A percentile compares a stretch with the other conserved stretches of the same genome.
Evolutionary conservation across 208 protist genomes (phyloP).

Genomic region (Tritrichomonas musculus): DNA sequence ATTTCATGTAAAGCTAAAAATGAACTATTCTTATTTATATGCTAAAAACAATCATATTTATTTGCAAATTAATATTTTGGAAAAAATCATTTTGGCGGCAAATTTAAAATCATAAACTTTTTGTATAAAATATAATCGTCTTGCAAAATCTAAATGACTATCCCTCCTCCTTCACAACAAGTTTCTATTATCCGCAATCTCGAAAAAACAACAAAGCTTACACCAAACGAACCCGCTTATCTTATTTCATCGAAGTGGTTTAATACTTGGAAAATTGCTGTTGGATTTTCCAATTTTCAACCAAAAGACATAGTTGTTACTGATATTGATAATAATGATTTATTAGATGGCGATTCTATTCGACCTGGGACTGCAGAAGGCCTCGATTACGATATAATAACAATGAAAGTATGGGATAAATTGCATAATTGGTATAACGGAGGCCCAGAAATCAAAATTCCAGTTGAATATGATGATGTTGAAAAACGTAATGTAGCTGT

Average conservation of each 20-base stretch:
- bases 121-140: too few species aligned
- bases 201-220: not conserved
- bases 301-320: not conserved
- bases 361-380: not conserved
- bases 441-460: not conserved
- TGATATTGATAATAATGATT: not conserved
- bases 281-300: not conserved
- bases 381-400: not conserved
- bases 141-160: not conserved
- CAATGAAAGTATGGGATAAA: not conserved
- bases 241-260: not conserved
- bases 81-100: too few species aligned
- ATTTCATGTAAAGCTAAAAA: too few species aligned
- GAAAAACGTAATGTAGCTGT: not conserved
- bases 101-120: too few species aligned
- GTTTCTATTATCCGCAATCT: not conserved
- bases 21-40: too few species aligned
- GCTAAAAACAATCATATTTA: too few species aligned
- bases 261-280: not conserved
- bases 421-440: not conserved
- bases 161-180: not conserved
- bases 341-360: not conserved
- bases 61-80: too few species aligned
- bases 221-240: not conserved
- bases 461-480: not conserved